Evolutionary conservation across 495 filamentous ascomycete species (phyloP), one percentile per base, ranked within the genome.

Genomic region (Opeltia flavorubescens): DNA sequence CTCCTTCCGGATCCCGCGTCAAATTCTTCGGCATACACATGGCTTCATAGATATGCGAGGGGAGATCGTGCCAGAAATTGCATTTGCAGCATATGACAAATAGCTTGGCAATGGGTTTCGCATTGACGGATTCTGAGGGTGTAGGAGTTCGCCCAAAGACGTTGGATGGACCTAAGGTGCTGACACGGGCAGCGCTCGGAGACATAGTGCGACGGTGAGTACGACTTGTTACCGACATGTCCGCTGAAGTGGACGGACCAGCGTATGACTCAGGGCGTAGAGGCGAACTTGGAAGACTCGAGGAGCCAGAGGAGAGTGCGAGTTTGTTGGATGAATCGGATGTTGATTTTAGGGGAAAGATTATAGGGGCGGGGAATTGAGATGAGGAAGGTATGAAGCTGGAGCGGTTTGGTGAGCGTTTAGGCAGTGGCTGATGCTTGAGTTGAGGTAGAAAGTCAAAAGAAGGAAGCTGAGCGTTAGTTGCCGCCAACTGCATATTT

Each of bases 81-180:
- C 84, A 89, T 45, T 69, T 74, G 59, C 84, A 89, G 59, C 84
- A 89, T 47, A 88, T 79, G 5, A 88, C 82, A 49, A 89, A 78
- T 48, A 86, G 67, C 61, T 88, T 89, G 28, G 76, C 78, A 35
- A 87, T 60, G 0, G 77, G 70, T 35, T 73, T 71, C 24, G 63
- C 64, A 15, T 55, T 50, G 24, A 55, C 40, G 15, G 18, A 23
- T 13, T 41, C 38, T 12, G 38, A 41, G 27, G 43, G 28, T 0
- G 43, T 21, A 1, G 43, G 43, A 5, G 25, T 31, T 15, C 21
- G 38, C 13, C 38, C 38, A 21, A 41, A 41, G 4, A 41, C 38
- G 17, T 41, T 41, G 20, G 38, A 21, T 4, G 38, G 1, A 5
- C 23, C 31, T 4, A 5, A 18, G 5, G 17, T 26, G 12, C 12